Evolutionary conservation across 2,329 filamentous ascomycete species (phyloP).

Genomic region (Colletotrichum neosansevieriae): DNA sequence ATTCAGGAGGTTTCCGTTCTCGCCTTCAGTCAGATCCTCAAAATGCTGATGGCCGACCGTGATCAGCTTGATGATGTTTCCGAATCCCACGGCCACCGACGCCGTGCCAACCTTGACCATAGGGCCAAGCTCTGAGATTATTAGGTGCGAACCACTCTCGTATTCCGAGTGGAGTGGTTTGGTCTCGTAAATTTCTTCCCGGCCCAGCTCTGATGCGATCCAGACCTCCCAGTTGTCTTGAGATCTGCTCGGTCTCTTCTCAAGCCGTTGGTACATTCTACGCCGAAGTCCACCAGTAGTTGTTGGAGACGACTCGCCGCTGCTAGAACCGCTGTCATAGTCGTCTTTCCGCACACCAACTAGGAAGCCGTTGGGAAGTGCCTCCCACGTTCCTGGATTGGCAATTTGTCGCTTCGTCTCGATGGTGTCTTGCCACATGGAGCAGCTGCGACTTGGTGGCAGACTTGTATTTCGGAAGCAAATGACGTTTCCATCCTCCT

Average conservation of each 20-base stretch:
- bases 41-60: slow-evolving; percentile 75
- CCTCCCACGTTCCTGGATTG: slow-evolving; percentile 76
- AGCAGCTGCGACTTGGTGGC: slow-evolving; percentile 57
- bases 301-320: slow-evolving; percentile 40
- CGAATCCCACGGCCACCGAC: slow-evolving; percentile 77
- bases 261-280: slow-evolving; percentile 42
- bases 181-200: slow-evolving; percentile 59
- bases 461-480: slow-evolving; percentile 64
- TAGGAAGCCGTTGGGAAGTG: slow-evolving; percentile 69
- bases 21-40: slow-evolving; percentile 54
- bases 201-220: slow-evolving; percentile 61
- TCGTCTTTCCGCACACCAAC: slow-evolving; percentile 70
- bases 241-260: slow-evolving; percentile 44
- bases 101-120: slow-evolving; percentile 71
- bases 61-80: slow-evolving; percentile 79
- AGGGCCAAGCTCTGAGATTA: slow-evolving; percentile 75
- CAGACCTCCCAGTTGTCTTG: slow-evolving; percentile 66
- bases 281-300: slow-evolving; percentile 46
- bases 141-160: slow-evolving; percentile 64
- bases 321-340: slow-evolving; percentile 43
- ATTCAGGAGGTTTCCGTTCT: slow-evolving; percentile 49
- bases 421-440: slow-evolving; percentile 63
- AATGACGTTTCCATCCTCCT: slow-evolving; percentile 66
- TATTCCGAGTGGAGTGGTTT: slow-evolving; percentile 57
- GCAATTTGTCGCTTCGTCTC: slow-evolving; percentile 65